Evolutionary conservation across 352 stramenopile genomes (phyloP).

Genomic region (Blastocystis sp.): DNA sequence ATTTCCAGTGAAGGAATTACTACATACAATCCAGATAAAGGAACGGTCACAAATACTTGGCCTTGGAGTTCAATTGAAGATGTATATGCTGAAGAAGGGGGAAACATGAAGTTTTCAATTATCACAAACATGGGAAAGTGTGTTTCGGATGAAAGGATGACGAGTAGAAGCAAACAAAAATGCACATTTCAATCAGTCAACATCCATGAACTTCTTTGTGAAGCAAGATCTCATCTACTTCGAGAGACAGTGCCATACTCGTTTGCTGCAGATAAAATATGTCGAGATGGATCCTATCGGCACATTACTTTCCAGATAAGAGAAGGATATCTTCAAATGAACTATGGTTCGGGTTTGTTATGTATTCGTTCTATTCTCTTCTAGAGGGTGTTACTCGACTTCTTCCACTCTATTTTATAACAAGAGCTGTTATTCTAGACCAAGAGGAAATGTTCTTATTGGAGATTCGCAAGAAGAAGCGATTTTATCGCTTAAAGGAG

Average conservation of each 20-base stretch:
- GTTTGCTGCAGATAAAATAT: neutral
- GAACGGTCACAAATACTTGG: slow-evolving; percentile 13
- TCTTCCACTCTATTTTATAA: slow-evolving; percentile 15
- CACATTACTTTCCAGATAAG: neutral
- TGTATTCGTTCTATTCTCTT: neutral
- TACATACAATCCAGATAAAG: slow-evolving; percentile 12
- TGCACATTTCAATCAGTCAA: neutral
- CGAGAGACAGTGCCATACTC: neutral
- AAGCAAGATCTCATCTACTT: slow-evolving; percentile 9
- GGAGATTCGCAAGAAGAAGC: neutral
- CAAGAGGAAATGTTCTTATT: neutral
- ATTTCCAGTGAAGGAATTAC: slow-evolving; percentile 20
- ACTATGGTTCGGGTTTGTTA: neutral
- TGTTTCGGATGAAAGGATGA: neutral
- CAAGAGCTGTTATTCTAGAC: neutral
- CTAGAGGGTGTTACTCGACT: neutral
- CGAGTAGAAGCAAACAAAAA: neutral
- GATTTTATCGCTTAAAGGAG: neutral
- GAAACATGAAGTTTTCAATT: neutral
- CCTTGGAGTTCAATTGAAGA: neutral
- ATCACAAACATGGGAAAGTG: neutral
- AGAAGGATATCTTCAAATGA: slow-evolving; percentile 29
- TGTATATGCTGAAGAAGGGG: neutral
- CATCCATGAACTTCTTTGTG: neutral
- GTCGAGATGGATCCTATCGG: neutral